Evolutionary conservation across 768 basidiomycete genomes (phyloP).

Genomic region (Rubroboletus satanas): DNA sequence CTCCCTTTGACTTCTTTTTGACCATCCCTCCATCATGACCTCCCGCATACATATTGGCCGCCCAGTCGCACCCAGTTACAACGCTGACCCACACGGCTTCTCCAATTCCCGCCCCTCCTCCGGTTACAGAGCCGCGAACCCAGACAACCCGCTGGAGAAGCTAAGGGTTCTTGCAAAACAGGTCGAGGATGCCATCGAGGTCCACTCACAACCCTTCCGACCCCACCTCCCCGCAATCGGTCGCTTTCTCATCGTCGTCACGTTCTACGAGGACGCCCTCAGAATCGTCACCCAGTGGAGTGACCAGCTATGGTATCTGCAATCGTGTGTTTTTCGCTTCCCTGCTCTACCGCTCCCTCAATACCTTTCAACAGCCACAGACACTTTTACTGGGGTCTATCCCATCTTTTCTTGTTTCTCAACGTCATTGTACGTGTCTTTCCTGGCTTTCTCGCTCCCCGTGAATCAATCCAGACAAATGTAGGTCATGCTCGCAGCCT

Average conservation of each 20-base stretch:
- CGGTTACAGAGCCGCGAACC: constrained; percentile 77
- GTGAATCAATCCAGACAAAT: neutral
- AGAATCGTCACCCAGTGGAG: constrained; percentile 92
- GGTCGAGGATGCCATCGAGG: constrained; percentile 90
- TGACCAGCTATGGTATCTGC: constrained; percentile 98
- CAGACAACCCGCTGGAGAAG: constrained; percentile 79
- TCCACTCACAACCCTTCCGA: constrained; percentile 87
- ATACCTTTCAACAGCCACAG: constrained; percentile 62
- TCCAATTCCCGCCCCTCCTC: constrained; percentile 64
- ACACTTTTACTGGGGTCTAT: constrained; percentile 92
- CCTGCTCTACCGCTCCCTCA: constrained; percentile 5
- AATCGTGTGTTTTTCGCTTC: constrained; percentile 59
- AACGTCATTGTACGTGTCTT: constrained; percentile 78
- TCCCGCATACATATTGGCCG: constrained; percentile 82
- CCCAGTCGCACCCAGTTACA: constrained; percentile 57
- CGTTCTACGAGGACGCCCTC: constrained; percentile 95
- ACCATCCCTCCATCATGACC: constrained; percentile 47
- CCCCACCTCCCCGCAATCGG: constrained; percentile 94
- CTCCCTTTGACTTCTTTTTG: neutral
- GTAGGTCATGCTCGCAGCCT: constrained; percentile 86
- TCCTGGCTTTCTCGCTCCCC: neutral
- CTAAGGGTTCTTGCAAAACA: constrained; percentile 64
- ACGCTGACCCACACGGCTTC: constrained; percentile 74
- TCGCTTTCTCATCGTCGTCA: constrained; percentile 95
- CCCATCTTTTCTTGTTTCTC: constrained; percentile 85